Base-by-base conservation (phyloP, 2,329 filamentous ascomycete species). In the Coleophoma cylindrospora region DNA sequence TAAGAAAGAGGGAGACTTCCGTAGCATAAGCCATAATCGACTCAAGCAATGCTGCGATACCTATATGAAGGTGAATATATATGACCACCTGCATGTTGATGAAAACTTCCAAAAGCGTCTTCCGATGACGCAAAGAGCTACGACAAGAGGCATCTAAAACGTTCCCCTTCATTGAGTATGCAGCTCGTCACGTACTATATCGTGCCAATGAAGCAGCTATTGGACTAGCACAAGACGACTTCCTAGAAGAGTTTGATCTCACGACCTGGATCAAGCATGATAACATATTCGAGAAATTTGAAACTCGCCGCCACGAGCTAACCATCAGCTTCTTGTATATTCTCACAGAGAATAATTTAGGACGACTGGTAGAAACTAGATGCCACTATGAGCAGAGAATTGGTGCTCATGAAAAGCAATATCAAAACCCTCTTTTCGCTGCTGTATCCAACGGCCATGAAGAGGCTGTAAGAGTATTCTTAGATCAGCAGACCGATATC, bases 41-140 rank as follows among this genome's bases (percentile, higher is more conserved):
- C 58, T 79, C 6, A 77, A 71, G 53, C 44, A 67, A 44, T 73
- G 68, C 49, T 80, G 76, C 52, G 46, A 62, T 2, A 49, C 47
- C 1, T 74, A 78, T 50, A 52, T 79, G 2, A 57, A 36, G 10
- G 34, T 10, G 34, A n/a, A 10, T 10, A 10, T 10, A n/a, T 10
- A 36, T 36, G n/a, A n/a, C 34, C 34, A 36, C 10, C n/a, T 36
- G n/a, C 10, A 10, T 10, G 10, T 36, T 36, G n/a, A n/a, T 36
- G 34, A n/a, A 10, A 10, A 36, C 34, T 36, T 36, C 34, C 10
- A 36, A n/a, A 36, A 10, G 34, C 34, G n/a, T n/a, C n/a, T n/a
- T n/a, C 34, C 34, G n/a, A 36, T 10, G 10, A 36, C 34, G n/a
- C 34, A 36, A n/a, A 36, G n/a, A 36, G 34, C 10, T 36, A n/a